A percentile compares a stretch with the other conserved stretches of the same genome.
Evolutionary conservation across 148 eudicot species (phyloP).

Genomic region (Beta vulgaris): DNA sequence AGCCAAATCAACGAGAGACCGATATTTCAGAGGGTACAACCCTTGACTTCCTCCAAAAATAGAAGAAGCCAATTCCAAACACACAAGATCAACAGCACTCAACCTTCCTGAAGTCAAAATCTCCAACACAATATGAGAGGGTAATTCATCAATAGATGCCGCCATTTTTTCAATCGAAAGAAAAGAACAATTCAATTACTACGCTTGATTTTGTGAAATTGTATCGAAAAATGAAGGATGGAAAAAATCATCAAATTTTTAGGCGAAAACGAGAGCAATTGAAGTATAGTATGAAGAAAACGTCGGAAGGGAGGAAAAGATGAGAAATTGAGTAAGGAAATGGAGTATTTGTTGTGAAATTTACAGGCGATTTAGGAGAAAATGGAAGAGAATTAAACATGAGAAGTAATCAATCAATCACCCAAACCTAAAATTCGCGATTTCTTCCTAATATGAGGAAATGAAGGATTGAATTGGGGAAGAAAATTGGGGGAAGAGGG

Average conservation of each 20-base stretch:
- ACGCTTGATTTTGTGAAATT: not conserved
- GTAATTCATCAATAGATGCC: constrained; percentile 61
- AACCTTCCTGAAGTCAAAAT: constrained; percentile 68
- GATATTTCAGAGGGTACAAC: constrained; percentile 49
- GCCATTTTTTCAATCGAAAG: constrained; percentile 41
- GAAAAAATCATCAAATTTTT: constrained; percentile 39
- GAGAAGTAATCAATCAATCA: constrained; percentile 36
- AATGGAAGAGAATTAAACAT: constrained; percentile 47
- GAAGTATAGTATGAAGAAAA: constrained; percentile 40
- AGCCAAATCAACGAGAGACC: constrained; percentile 71
- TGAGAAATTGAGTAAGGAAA: constrained; percentile 46
- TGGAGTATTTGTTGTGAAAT: constrained; percentile 32
- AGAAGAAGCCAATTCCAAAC: constrained; percentile 58
- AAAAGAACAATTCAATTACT: not conserved
- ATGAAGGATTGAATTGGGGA: not conserved
- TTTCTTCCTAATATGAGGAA: not conserved
- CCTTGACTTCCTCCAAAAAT: constrained; percentile 55
- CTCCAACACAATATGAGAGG: constrained; percentile 72
- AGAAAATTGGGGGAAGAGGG: not conserved
- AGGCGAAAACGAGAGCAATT: constrained; percentile 64
- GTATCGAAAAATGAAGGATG: too few species aligned
- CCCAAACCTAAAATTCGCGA: constrained; percentile 12
- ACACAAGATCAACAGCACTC: constrained; percentile 67
- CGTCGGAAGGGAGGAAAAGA: constrained; percentile 36
- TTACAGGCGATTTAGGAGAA: constrained; percentile 32